Base-by-base conservation (phyloP, 2,329 filamentous ascomycete genomes). In the Trichoderma simmonsii region DNA sequence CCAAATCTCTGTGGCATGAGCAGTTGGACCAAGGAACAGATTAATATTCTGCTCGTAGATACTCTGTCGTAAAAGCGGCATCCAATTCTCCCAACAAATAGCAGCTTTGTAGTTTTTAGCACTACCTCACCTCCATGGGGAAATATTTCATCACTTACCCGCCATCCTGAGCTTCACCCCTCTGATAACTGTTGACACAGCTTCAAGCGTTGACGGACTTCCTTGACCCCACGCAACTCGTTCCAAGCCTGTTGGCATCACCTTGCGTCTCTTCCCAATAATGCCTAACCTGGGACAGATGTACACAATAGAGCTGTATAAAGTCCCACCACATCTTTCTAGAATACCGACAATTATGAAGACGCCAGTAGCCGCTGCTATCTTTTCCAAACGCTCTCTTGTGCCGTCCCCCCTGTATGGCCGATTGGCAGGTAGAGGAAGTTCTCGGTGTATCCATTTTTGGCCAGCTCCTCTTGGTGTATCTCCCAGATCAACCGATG, bases 51-150 rank as follows among this genome's bases (percentile, higher is more conserved):
- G 64, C 7, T 57, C 51, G 12, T 67, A 57, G 8, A 67, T 67
- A 11, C 64, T 57, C 26, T 66, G 63, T 11, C 63, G 63, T 8
- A 66, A 28, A 11, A 66, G 30, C 3, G 48, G 63, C 63, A 66
- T 66, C 63, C 48, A 66, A 21, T 66, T 66, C 48, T 66, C 48
- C 63, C 48, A 66, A 7, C 48, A 66, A 36, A 66, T 66, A n/a
- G 63, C 63, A 39, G 63, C 48, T 66, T 18, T 15, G 1, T 9
- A 5, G 7, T 57, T 3, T 26, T 66, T 14, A 66, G 48, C 21
- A n/a, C 14, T 3, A 5, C 0, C 36, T 14, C 0, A 6, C 26
- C 14, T n/a, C 2, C 2, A 28, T 28, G 2, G 4, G 43, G 30
- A 4, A 18, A 12, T 15, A 1, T 6, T n/a, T 26, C n/a, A 32